Evolutionary conservation across 805 yeast species (phyloP).

Genomic region (Alloascoidea hylecoeti): DNA sequence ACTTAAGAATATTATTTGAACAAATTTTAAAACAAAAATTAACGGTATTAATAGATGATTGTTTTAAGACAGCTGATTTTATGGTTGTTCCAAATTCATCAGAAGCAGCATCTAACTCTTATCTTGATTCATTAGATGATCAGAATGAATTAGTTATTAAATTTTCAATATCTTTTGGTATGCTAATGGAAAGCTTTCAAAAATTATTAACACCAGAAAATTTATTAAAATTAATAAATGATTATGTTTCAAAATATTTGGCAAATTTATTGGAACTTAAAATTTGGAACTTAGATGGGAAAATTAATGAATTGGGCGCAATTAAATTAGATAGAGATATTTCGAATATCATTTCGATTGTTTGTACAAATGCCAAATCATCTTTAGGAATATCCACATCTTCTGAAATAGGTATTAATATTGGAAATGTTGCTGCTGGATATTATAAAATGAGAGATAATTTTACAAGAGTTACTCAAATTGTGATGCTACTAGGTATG

Average conservation of each 20-base stretch:
- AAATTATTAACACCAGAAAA: conserved; percentile 40
- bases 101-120: not conserved
- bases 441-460: conserved; percentile 64
- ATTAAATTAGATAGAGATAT: conserved; percentile 74
- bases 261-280: conserved; percentile 50
- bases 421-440: conserved; percentile 34
- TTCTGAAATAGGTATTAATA: not conserved
- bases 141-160: not conserved
- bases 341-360: conserved; percentile 55
- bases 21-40: conserved; percentile 22
- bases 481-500: conserved; percentile 68
- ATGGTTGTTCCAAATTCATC: conserved; percentile 13
- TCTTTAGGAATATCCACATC: not conserved
- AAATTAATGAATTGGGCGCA: conserved; percentile 73
- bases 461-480: conserved; percentile 72
- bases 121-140: not conserved
- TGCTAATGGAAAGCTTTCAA: conserved; percentile 49
- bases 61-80: conserved; percentile 25
- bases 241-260: conserved; percentile 35
- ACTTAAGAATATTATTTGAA: conserved; percentile 24
- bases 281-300: conserved; percentile 49
- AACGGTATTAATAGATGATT: conserved; percentile 18
- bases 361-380: conserved; percentile 15
- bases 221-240: conserved; percentile 30
- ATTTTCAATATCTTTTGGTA: conserved; percentile 54